Percentiles rank a stretch among this genome's conserved stretches.
phyloP scores from a whole-genome alignment of 148 eudicot species.

The Diospyros kaki region DNA sequence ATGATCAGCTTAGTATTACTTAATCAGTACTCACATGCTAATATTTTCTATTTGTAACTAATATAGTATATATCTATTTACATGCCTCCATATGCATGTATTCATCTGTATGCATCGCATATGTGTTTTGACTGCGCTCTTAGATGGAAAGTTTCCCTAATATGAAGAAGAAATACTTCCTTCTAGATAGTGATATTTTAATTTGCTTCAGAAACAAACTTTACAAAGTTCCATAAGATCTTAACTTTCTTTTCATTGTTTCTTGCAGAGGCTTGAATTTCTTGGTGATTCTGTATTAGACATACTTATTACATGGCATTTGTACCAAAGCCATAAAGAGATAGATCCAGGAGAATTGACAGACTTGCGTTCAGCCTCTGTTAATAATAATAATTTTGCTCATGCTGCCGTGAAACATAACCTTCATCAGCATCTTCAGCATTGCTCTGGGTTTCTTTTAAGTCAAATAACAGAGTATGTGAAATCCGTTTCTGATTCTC shows the following conservation, averaged over 20 bases:
- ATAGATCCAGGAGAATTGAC: constrained; percentile 90
- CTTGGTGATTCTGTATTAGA: constrained; percentile 94
- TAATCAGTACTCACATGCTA: too few relatives aligned
- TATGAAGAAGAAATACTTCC: not conserved
- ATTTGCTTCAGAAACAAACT: not conserved
- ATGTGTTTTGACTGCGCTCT: not conserved
- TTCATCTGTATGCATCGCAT: not conserved
- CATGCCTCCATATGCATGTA: not conserved
- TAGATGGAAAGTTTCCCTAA: not conserved
- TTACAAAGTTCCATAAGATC: not conserved
- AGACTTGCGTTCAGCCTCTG: constrained; percentile 95
- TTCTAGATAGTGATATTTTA: not conserved
- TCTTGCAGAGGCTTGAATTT: constrained; percentile 80
- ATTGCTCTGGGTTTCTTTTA: constrained; percentile 42
- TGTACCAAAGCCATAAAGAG: constrained; percentile 56
- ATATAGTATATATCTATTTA: not conserved
- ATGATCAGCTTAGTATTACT: too few relatives aligned
- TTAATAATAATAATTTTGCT: constrained; percentile 86
- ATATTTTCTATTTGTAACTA: not conserved
- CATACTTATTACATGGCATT: constrained; percentile 70
- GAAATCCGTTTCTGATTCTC: constrained; percentile 36
- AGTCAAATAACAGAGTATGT: constrained; percentile 58
- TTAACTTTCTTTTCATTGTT: not conserved
- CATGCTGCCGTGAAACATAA: constrained; percentile 60
- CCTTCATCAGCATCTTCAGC: constrained; percentile 73